Evolutionary conservation across 1,284 basidiomycete species (phyloP), one percentile per base, ranked within the genome.

Genomic region (Rhodotorula sp.): DNA sequence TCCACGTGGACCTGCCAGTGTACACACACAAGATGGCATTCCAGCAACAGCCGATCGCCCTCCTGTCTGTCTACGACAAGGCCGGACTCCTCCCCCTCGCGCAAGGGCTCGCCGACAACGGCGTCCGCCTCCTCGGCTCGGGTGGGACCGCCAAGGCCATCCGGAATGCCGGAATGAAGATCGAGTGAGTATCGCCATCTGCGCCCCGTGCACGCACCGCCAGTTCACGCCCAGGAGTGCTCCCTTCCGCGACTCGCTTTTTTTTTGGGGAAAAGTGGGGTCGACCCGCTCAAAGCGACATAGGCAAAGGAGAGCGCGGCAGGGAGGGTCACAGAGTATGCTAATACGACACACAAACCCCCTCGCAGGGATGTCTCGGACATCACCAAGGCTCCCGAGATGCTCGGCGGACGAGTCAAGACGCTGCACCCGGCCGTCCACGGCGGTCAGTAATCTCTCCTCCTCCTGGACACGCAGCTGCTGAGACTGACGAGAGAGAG

Each of bases 371-470:
- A 99, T 87, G 95, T 99, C 59, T 93, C 94, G 28, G 92, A 94
- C 79, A 91, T 99, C 83, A 99, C 97, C 64, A 95, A 95, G 80
- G 95, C 95, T 1, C 97, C 95, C n/a, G 97, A 99, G 83, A 99
- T 99, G 93, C 87, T 99, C 21, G 95, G 95, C 67, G 97, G 97
- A 57, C 87, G 97, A 74, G 97, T 99, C 75, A 99, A 99, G 85
- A 99, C 97, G 8, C 87, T 99, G n/a, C 97, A 99, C 80, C 97
- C 97, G 63, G 95, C 91, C 28, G 93, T 99, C 34, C 97, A 99
- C 81, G 97, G 97, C 80, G 97, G 95, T 92, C 76, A 71, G 84
- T 28, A 28, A 28, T 76, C 34, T 3, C 34, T 15, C 49, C 48
- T 16, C 19, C 59, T 65, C 47, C 60, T 5, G 10, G 15, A 15